Conservation (phyloP, 176 grass and related monocot species). For the Zea mays region Zm-B73-REFERENCE-NAM-5.0 NC_050096.1:39042001-39042500, state of each 20-base stretch:
- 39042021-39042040: background rate
- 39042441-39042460: background rate
- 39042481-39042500: background rate
- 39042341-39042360: background rate
- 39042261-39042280: constrained; percentile 15
- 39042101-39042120: background rate
- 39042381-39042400: background rate
- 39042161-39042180: constrained; percentile 30
- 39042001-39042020: no score
- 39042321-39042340: background rate
- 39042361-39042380: background rate
- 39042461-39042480: background rate
- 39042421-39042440: background rate
- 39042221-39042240: background rate
- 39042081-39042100: background rate
- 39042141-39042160: background rate
- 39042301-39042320: constrained; percentile 22
- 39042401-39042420: constrained; percentile 20
- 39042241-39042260: background rate
- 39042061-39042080: background rate
- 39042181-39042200: background rate
- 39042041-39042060: background rate
- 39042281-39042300: background rate
- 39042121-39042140: constrained; percentile 12
- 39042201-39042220: background rate